Percentiles rank a stretch among this genome's conserved stretches.
Evolutionary conservation across 2,329 filamentous ascomycete species (phyloP).

Genomic region (Apiospora rasikravindrae): DNA sequence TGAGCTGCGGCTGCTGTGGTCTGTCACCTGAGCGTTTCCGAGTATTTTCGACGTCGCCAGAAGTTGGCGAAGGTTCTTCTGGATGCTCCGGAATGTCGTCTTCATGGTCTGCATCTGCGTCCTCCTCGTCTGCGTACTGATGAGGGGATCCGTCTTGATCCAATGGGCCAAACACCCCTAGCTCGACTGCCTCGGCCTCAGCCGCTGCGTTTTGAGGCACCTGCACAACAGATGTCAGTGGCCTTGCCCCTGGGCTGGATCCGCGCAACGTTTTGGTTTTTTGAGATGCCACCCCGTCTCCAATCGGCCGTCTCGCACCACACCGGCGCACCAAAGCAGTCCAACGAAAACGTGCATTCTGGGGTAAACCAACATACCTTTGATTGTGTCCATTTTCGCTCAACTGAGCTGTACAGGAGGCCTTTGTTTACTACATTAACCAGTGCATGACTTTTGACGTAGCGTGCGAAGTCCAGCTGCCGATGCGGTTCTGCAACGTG

Average conservation of each 20-base stretch:
- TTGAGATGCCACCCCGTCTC: constrained; percentile 16
- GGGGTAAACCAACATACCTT: constrained; percentile 47
- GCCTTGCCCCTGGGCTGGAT: constrained; percentile 33
- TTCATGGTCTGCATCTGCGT: constrained; percentile 44
- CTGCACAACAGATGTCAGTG: constrained; percentile 53
- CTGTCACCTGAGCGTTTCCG: constrained; percentile 57
- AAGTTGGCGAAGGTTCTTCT: constrained; percentile 32
- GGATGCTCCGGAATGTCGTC: constrained; percentile 38
- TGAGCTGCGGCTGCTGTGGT: constrained; percentile 49
- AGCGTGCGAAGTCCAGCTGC: constrained; percentile 66
- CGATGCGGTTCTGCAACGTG: constrained; percentile 66
- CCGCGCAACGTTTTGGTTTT: constrained; percentile 32
- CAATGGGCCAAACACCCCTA: constrained; percentile 64
- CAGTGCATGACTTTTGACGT: constrained; percentile 69
- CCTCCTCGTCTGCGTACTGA: constrained; percentile 35
- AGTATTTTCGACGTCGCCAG: constrained; percentile 49
- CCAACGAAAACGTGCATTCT: not conserved
- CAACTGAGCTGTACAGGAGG: constrained; percentile 63
- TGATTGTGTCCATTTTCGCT: constrained; percentile 58
- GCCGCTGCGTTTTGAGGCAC: constrained; percentile 53
- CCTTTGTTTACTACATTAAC: constrained; percentile 68
- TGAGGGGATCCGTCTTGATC: constrained; percentile 43
- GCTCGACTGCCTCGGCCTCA: constrained; percentile 51
- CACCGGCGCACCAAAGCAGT: constrained; percentile 12
- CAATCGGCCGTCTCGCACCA: constrained; percentile 12